Conservation (phyloP, 306 rosid genomes). For the Rosa lucieae region DNA sequence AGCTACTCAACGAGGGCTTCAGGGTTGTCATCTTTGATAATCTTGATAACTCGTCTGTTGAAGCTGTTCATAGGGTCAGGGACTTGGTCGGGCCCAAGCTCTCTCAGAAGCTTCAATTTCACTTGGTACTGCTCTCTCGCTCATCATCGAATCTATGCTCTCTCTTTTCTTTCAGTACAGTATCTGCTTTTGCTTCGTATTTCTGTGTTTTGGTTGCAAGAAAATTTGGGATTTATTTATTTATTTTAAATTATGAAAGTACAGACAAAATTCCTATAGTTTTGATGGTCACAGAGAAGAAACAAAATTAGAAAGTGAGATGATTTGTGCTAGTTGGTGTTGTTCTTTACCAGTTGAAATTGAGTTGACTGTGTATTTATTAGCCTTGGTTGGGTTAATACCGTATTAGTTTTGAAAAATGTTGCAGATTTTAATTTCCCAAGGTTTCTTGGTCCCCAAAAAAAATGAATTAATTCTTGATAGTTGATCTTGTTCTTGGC, state of each 20-base stretch:
- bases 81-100: slow-evolving; percentile 75
- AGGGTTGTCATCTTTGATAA: slow-evolving; percentile 64
- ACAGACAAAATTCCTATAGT: too few species aligned
- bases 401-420: neutral
- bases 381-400: neutral
- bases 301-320: neutral
- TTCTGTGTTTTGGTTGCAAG: too few species aligned
- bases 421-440: too few species aligned
- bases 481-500: neutral
- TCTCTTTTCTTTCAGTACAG: neutral
- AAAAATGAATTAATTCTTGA: neutral
- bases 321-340: neutral
- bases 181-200: too few species aligned
- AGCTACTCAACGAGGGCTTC: slow-evolving; percentile 72
- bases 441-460: neutral
- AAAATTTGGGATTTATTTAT: neutral
- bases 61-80: slow-evolving; percentile 71
- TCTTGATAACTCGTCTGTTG: slow-evolving; percentile 64
- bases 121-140: slow-evolving; percentile 32
- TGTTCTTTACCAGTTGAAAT: neutral
- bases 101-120: slow-evolving; percentile 66
- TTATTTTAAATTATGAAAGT: too few species aligned
- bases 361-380: neutral
- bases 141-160: neutral
- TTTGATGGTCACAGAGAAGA: neutral